Evolutionary conservation across 148 eudicot genomes (phyloP), one percentile per base, ranked within the genome.

Genomic region (Vaccinium darrowii): DNA sequence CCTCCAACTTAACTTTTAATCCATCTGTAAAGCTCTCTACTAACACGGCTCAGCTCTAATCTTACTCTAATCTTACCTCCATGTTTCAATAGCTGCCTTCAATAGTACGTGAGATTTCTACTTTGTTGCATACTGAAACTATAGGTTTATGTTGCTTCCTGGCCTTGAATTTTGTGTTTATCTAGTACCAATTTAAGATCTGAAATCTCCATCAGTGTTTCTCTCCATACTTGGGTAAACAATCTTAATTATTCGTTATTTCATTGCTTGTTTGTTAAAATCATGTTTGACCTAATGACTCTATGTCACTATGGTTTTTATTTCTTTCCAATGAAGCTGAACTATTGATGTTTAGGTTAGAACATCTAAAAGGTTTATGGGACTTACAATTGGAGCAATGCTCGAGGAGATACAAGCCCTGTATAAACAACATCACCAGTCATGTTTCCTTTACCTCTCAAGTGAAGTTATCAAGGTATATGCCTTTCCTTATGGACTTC

Each of bases 401-500:
- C 90, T 97, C 60, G 98, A 93, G 88, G 99, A 97, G 91, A 95
- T 97, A 90, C 98, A 97, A 88, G 91, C 91, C 51, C 87, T 95
- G 50, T 97, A 92, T 91, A 90, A 90, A 74, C 97, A 95, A 69
- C 99, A 97, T 84, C 98, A 92, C 79, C 99, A 97, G 75, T 94
- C 99, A n/a, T 97, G 99, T 89, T 97, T 97, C 90, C 92, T 97
- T 16, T 97, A 97, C 88, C 93, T 97, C 33, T 94, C 99, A 62
- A 97, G 99, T 89, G 99, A 97, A 92, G 99, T 97, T 87, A 95
- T 97, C 81, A 97, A 97, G 98, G 98, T 92, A 82, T 47, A 81
- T 65, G 54, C 7, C 81, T 16, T 57, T 78, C 63, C 3, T 82
- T 73, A 65, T 81, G 82, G 21, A 69, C 19, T 57, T 57, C 79